These are phyloP conservation scores for Cucurbita argyrosperma DNA, from an alignment of 306 rosid species.

Conservation along the genomic window DNA sequence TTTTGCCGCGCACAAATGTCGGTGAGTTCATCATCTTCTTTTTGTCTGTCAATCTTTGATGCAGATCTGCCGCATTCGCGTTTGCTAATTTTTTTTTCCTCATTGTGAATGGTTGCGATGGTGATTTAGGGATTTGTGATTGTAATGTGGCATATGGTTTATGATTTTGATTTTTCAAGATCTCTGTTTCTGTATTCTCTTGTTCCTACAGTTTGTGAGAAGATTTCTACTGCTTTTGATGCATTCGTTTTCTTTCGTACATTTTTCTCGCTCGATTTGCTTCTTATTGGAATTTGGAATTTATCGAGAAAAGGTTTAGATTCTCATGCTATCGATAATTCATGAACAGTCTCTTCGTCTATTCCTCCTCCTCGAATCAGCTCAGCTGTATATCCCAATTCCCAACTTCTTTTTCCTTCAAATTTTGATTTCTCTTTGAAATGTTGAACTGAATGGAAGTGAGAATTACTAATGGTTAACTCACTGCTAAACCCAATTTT, in stretches of 20 bases:
- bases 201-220: background rate
- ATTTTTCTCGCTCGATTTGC: background rate
- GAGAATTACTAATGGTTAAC: background rate
- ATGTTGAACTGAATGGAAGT: background rate
- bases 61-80: background rate
- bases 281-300: background rate
- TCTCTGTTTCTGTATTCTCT: background rate
- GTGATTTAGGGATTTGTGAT: background rate
- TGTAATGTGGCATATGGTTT: background rate
- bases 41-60: background rate
- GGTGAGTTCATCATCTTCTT: constrained; percentile 1
- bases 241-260: background rate
- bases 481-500: background rate
- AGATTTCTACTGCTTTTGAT: background rate
- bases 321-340: background rate
- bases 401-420: background rate
- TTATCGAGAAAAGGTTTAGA: background rate
- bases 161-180: background rate
- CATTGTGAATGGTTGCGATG: background rate
- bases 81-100: background rate
- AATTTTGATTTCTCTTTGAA: background rate
- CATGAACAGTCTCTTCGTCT: background rate
- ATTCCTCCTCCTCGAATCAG: background rate
- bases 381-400: background rate
- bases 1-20: background rate